Evolutionary conservation across 2,329 filamentous ascomycete species (phyloP).

Genomic region (Xylaria sp.): DNA sequence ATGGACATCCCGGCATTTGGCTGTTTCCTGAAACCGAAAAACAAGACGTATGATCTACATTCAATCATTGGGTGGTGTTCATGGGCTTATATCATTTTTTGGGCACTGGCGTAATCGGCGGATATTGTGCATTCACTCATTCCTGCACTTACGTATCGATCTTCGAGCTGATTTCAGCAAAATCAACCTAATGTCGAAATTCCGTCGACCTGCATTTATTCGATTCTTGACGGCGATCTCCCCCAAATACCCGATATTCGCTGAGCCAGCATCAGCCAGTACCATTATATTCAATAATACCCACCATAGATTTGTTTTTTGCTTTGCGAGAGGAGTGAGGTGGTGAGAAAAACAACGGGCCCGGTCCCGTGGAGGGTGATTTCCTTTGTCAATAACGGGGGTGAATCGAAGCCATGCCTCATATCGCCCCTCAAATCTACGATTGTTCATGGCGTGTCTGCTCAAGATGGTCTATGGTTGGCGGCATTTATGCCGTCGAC

Average conservation of each 20-base stretch:
- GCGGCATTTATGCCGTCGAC: slow-evolving; percentile 12
- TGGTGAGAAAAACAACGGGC: slow-evolving; percentile 39
- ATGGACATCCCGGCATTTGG: background rate
- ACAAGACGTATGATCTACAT: slow-evolving; percentile 29
- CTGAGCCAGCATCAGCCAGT: slow-evolving; percentile 27
- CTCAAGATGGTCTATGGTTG: slow-evolving; percentile 7
- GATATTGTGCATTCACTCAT: slow-evolving; percentile 40
- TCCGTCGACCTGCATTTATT: slow-evolving; percentile 26
- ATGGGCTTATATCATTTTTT: slow-evolving; percentile 32
- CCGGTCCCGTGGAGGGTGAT: slow-evolving; percentile 35
- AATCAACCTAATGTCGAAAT: slow-evolving; percentile 34
- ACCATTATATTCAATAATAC: slow-evolving; percentile 41
- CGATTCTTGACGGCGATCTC: slow-evolving; percentile 39
- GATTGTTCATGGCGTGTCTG: slow-evolving; percentile 4
- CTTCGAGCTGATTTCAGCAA: slow-evolving; percentile 38
- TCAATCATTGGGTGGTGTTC: slow-evolving; percentile 45
- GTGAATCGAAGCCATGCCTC: slow-evolving; percentile 5
- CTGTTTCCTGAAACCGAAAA: background rate
- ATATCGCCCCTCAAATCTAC: slow-evolving; percentile 3
- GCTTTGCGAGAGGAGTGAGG: background rate
- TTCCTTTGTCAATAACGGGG: slow-evolving; percentile 41
- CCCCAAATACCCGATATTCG: slow-evolving; percentile 39
- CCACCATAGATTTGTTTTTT: slow-evolving; percentile 44
- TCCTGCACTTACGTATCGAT: slow-evolving; percentile 35
- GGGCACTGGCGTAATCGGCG: slow-evolving; percentile 30